Evolutionary conservation across 2,329 filamentous ascomycete species (phyloP).

Genomic region (Eurotiales sp.): DNA sequence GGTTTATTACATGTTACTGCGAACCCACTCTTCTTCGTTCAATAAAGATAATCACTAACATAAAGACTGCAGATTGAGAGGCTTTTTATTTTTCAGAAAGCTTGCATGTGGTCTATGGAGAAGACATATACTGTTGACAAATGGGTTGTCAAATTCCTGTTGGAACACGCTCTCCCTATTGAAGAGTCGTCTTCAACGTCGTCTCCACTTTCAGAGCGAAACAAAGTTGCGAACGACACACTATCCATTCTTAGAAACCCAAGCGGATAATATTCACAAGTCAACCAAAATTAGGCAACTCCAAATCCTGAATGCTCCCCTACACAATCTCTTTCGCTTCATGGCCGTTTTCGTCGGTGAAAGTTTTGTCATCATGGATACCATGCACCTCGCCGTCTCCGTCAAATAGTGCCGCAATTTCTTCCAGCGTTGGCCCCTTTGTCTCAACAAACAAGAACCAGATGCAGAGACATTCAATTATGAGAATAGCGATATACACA

Average conservation of each 20-base stretch:
- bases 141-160: conserved; percentile 21
- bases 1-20: no score
- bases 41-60: no score
- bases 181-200: conserved; percentile 14
- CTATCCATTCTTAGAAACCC: conserved; percentile 18
- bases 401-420: conserved; percentile 19
- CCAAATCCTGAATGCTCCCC: no score
- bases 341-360: neutral
- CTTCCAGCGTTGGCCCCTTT: conserved; percentile 31
- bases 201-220: conserved; percentile 16
- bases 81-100: conserved; percentile 20
- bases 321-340: neutral
- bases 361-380: neutral
- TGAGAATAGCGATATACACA: conserved; percentile 40
- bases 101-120: conserved; percentile 19
- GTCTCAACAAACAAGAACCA: conserved; percentile 31
- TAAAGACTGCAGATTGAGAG: conserved; percentile 14
- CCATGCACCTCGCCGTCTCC: conserved; percentile 14
- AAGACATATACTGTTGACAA: conserved; percentile 19
- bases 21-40: no score
- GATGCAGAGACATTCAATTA: conserved; percentile 26
- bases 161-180: conserved; percentile 21
- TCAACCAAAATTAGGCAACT: no score
- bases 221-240: conserved; percentile 17
- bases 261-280: no score